Percentiles rank a stretch among this genome's conserved stretches.
These are phyloP conservation scores for Leavenworthia alabamica DNA, from an alignment of 345 rosid species.

Conservation along the genomic window DNA sequence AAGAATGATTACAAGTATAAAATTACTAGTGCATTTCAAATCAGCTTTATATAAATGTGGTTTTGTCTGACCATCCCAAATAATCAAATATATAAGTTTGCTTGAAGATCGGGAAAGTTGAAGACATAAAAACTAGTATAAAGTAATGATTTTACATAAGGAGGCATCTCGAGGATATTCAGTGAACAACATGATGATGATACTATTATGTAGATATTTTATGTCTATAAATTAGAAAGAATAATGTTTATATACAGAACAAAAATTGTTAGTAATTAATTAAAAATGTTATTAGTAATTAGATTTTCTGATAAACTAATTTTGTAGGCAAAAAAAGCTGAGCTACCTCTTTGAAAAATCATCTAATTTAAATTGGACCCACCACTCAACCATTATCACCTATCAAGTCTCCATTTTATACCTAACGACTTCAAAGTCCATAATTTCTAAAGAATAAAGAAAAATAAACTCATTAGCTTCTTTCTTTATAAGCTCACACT, in stretches of 20 bases:
- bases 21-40: slow-evolving; percentile 18
- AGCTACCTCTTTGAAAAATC: slow-evolving; percentile 33
- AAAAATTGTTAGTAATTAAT: neutral
- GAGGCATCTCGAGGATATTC: slow-evolving; percentile 31
- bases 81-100: slow-evolving; percentile 29
- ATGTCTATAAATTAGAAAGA: neutral
- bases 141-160: slow-evolving; percentile 16
- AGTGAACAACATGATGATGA: slow-evolving; percentile 14
- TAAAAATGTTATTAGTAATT: neutral
- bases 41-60: slow-evolving; percentile 25
- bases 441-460: slow-evolving; percentile 12
- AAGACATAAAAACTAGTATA: slow-evolving; percentile 18
- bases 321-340: slow-evolving; percentile 18
- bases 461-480: neutral
- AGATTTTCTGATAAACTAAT: slow-evolving; percentile 22
- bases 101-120: slow-evolving; percentile 35
- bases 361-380: slow-evolving; percentile 27
- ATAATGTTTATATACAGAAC: neutral
- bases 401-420: slow-evolving; percentile 26
- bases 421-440: slow-evolving; percentile 30
- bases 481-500: slow-evolving; percentile 26
- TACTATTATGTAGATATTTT: slow-evolving; percentile 9
- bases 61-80: slow-evolving; percentile 25
- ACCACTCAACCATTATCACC: slow-evolving; percentile 34
- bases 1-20: slow-evolving; percentile 19